Evolutionary conservation across 176 grass and related monocot species (phyloP).

Genomic region (Thalia dealbata): DNA sequence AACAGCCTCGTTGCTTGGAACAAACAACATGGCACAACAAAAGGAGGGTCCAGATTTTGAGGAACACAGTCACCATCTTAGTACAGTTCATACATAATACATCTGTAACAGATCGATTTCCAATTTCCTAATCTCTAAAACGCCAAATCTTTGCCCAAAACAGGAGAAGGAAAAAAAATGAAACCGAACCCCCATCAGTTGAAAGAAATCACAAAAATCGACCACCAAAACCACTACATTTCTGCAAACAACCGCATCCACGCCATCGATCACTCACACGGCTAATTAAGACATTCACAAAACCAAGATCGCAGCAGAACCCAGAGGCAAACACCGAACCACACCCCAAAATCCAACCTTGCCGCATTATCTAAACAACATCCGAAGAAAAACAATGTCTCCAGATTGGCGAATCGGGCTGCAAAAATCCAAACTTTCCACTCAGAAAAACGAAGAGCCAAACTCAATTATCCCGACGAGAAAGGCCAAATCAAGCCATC

Average conservation of each 20-base stretch:
- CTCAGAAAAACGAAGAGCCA: not conserved
- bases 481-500: not conserved
- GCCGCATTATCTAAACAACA: not conserved
- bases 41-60: not conserved
- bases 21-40: not conserved
- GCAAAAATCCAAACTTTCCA: slow-evolving; percentile 1
- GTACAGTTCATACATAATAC: not conserved
- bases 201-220: not conserved
- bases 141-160: not conserved
- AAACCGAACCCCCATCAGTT: not conserved
- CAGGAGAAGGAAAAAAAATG: not conserved
- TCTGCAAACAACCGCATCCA: not conserved
- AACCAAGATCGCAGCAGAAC: not conserved
- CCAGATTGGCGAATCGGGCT: not conserved
- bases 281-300: not conserved
- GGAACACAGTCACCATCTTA: not conserved
- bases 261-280: not conserved
- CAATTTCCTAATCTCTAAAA: not conserved
- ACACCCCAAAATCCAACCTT: not conserved
- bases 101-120: not conserved
- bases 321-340: not conserved
- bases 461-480: not conserved
- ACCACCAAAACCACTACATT: not conserved
- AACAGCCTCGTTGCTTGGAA: not conserved
- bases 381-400: not conserved